phyloP scores from a whole-genome alignment of 2,329 filamentous ascomycete species.

The Chlorencoelia australis region DNA sequence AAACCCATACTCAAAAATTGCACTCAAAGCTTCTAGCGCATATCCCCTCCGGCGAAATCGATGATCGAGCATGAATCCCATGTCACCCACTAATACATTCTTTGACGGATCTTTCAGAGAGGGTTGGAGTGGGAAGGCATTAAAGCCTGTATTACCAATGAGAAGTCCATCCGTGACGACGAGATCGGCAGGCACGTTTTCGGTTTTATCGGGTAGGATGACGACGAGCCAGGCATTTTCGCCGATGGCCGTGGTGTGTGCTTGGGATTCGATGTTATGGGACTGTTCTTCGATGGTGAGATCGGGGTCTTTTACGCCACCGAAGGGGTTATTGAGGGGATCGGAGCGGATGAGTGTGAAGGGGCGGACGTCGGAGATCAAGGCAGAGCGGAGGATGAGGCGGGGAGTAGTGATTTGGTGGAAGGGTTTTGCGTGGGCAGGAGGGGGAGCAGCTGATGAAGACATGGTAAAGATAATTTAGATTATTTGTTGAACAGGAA shows the following conservation, averaged over 20 bases:
- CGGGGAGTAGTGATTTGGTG: conserved; percentile 6
- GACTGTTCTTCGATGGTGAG: neutral
- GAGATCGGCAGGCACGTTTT: neutral
- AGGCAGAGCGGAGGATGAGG: conserved; percentile 9
- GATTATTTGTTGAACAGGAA: too few species aligned
- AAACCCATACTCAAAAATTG: conserved; percentile 17
- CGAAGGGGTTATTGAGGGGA: conserved; percentile 9
- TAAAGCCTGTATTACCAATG: conserved; percentile 8
- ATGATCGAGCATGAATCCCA: conserved; percentile 18
- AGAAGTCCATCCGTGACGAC: conserved; percentile 4
- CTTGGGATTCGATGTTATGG: neutral
- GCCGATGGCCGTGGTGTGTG: neutral
- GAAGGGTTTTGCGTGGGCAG: conserved; percentile 5
- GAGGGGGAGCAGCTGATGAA: neutral
- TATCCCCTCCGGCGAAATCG: conserved; percentile 15
- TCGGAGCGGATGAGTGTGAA: conserved; percentile 7
- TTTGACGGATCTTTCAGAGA: neutral
- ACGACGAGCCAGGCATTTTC: conserved; percentile 7
- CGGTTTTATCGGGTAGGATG: neutral
- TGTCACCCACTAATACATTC: conserved; percentile 7
- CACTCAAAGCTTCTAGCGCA: conserved; percentile 17
- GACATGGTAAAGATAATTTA: too few species aligned
- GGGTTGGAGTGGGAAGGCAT: conserved; percentile 1
- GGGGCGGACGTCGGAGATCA: conserved; percentile 2
- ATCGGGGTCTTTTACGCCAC: conserved; percentile 1